Evolutionary conservation across 768 basidiomycete genomes (phyloP).

Genomic region (Rhizopogon sp.): DNA sequence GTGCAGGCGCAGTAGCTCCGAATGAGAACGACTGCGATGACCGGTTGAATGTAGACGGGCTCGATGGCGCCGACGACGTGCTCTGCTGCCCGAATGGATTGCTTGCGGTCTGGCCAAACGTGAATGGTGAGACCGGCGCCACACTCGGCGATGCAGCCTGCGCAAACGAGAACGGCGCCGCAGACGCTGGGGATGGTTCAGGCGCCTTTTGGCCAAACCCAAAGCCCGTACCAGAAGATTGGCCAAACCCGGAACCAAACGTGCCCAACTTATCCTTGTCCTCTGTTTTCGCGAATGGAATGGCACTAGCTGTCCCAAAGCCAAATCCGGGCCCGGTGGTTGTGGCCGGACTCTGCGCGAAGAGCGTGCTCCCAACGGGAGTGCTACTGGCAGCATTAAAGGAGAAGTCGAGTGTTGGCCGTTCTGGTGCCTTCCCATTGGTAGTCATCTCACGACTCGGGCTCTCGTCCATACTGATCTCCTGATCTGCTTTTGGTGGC

Average conservation of each 20-base stretch:
- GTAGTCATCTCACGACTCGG: constrained; percentile 58
- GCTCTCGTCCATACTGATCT: constrained; percentile 80
- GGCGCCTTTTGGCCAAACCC: constrained; percentile 41
- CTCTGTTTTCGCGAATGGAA: constrained; percentile 45
- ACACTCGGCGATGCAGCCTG: constrained; percentile 30
- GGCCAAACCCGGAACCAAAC: constrained; percentile 44
- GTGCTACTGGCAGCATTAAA: constrained; percentile 36
- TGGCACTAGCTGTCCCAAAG: constrained; percentile 29
- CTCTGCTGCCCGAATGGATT: constrained; percentile 38
- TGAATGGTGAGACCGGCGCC: constrained; percentile 36
- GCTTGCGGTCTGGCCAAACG: constrained; percentile 37
- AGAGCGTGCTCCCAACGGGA: constrained; percentile 25
- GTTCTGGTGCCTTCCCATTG: constrained; percentile 36
- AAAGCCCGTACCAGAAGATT: constrained; percentile 37
- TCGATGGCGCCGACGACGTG: constrained; percentile 46
- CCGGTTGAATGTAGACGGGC: constrained; percentile 54
- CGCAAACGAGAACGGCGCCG: constrained; percentile 47
- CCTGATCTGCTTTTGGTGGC: constrained; percentile 62
- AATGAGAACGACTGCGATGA: constrained; percentile 41
- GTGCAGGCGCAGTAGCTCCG: constrained; percentile 34
- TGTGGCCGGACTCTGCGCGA: constrained; percentile 29
- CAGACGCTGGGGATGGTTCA: constrained; percentile 34
- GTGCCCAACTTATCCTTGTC: constrained; percentile 38
- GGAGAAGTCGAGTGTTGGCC: constrained; percentile 42
- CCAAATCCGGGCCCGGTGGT: constrained; percentile 26